phyloP scores from a whole-genome alignment of 805 yeast genomes.

The Schwanniomyces occidentalis region DNA sequence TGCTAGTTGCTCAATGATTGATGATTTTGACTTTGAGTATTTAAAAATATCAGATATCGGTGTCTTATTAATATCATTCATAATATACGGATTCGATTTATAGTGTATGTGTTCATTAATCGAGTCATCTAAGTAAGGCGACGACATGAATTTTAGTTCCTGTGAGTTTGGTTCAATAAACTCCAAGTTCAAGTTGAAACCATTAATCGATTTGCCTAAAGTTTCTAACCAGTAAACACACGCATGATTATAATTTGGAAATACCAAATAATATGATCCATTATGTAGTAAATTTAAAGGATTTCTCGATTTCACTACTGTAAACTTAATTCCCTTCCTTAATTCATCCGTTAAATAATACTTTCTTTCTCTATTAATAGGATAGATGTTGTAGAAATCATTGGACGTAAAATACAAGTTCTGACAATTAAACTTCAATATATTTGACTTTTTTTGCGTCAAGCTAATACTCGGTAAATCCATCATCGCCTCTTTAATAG shows the following conservation, averaged over 20 bases:
- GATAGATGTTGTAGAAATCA: constrained; percentile 43
- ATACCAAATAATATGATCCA: constrained; percentile 55
- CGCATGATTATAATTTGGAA: constrained; percentile 49
- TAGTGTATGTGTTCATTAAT: constrained; percentile 4
- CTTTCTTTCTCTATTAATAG: constrained; percentile 30
- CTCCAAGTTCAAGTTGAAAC: constrained; percentile 45
- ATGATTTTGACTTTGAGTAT: constrained; percentile 3
- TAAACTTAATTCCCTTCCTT: constrained; percentile 29
- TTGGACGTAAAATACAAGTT: constrained; percentile 35
- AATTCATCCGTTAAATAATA: constrained; percentile 22
- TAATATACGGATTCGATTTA: constrained; percentile 3
- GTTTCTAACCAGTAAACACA: constrained; percentile 54
- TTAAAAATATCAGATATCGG: constrained; percentile 8
- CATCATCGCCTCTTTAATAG: constrained; percentile 21
- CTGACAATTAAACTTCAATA: constrained; percentile 39
- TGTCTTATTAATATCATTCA: constrained; percentile 2
- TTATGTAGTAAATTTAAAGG: constrained; percentile 44
- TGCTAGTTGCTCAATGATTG: constrained; percentile 4
- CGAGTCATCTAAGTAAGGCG: constrained; percentile 24
- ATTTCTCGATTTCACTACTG: constrained; percentile 51
- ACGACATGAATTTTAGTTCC: constrained; percentile 26
- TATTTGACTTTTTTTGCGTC: constrained; percentile 19
- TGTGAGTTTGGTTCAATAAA: constrained; percentile 39
- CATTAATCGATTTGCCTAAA: constrained; percentile 48
- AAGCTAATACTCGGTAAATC: constrained; percentile 17